Evolutionary conservation across 768 basidiomycete genomes (phyloP), one percentile per base, ranked within the genome.

Genomic region (Lentinula edodes): DNA sequence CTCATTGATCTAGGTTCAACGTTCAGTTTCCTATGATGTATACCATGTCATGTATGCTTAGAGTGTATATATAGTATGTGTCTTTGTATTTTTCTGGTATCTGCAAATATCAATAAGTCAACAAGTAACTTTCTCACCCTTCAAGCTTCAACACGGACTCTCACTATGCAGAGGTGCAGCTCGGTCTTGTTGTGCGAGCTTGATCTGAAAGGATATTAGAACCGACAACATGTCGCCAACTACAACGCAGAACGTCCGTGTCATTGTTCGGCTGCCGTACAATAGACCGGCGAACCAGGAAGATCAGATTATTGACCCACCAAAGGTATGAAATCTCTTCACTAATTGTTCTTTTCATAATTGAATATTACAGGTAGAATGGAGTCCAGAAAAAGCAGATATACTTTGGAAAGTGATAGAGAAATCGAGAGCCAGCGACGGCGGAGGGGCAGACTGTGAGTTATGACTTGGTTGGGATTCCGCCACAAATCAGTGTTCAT

Each of bases 401-500:
- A 83, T 91, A 6, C 76, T 94, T 7, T 94, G 92, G 92, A 90
- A 91, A 72, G 89, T 90, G 48, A 92, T 94, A 64, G 87, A 91
- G 58, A 81, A 84, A 66, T 90, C 90, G 38, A 81, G 90, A 59
- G 81, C 86, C 5, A 83, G 81, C 34, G 89, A 91, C 63, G 86
- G 85, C 58, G 82, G 84, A 16, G 89, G 84, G 43, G 85, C 90
- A 41, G 91, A 94, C 72, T 94, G 92, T 92, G 68, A 75, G 88
- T 80, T 51, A 42, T 46, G 60, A 32, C 39, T 51, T 32, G 60
- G 28, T 51, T 32, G 60, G 28, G 56, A 41, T 56, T 53, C 54
- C 43, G 52, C 36, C 59, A 41, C 62, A 12, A 28, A 35, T 46
- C 34, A 13, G 5, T 18, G n/a, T 15, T 57, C 35, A 12, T 45